Base-by-base conservation (phyloP, 2,329 filamentous ascomycete species). In the Xylaria sp. region DNA sequence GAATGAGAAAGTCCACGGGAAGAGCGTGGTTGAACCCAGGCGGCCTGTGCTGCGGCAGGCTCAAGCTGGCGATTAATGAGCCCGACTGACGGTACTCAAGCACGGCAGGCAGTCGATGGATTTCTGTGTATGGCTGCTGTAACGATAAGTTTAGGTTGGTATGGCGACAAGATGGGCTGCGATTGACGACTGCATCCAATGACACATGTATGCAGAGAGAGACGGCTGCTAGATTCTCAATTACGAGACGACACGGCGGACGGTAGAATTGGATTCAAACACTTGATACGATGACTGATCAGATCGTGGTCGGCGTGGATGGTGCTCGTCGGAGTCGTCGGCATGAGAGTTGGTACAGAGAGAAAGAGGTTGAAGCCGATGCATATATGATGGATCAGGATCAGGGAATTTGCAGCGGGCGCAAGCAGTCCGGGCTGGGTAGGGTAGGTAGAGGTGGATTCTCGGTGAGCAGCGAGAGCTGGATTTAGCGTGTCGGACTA, bases 21-120 rank as follows among this genome's bases (percentile, higher is more conserved):
- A 63, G 65, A 52, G 65, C 64, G 65, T 65, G 65, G 58, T 65
- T 63, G 59, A 63, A 63, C 59, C 51, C 42, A 57, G 63, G 62
- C 46, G 56, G 52, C 11, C 57, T 63, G 19, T 58, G 63, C 57
- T 49, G 62, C 61, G 44, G 47, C 59, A 51, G 58, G 53, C 49
- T 63, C 52, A 47, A 59, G 30, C 59, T 34, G 52, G 54, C 61
- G 65, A 64, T 35, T 58, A 57, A 58, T 60, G 60, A 53, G 54
- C 57, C 61, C 35, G 54, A 42, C 42, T 42, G 37, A 61, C 23
- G 39, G 34, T 42, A 44, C 34, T 58, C 35, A 48, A 13, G 50
- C 42, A 19, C 13, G 3, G 51, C n/a, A 35, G 50, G 9, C 13
- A 37, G n/a, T 42, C n/a, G 35, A n/a, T 58, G 18, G 23, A 56